Conservation (phyloP, 805 yeast species). For the Metschnikowia chrysomelidarum region DNA sequence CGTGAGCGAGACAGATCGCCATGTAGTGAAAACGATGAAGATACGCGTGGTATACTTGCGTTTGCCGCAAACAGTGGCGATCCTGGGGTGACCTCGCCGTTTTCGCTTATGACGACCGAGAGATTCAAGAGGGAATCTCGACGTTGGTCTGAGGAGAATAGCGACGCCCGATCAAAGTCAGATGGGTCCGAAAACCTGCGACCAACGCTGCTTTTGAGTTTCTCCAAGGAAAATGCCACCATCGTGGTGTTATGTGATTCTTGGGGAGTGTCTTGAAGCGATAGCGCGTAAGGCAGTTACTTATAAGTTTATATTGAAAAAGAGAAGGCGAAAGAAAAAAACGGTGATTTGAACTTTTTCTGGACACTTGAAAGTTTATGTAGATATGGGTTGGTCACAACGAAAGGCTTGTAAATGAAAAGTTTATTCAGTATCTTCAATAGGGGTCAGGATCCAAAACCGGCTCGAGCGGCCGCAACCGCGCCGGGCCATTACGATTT, state of each 20-base stretch:
- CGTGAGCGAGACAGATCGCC: slow-evolving; percentile 8
- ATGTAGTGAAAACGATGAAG: slow-evolving; percentile 7
- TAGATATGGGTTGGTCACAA: no score
- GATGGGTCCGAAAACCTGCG: slow-evolving; percentile 26
- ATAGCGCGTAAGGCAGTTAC: no score
- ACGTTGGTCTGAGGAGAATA: slow-evolving; percentile 16
- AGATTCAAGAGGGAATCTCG: slow-evolving; percentile 24
- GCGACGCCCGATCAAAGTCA: slow-evolving; percentile 19
- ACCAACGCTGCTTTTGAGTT: slow-evolving; percentile 28
- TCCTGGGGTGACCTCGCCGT: slow-evolving; percentile 2
- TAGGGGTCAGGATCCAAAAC: not conserved
- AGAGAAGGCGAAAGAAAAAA: not conserved
- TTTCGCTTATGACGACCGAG: slow-evolving; percentile 22
- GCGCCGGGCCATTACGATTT: no score
- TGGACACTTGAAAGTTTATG: no score
- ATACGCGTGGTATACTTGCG: not conserved
- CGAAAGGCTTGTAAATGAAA: no score
- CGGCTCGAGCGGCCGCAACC: not conserved
- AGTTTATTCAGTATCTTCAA: no score
- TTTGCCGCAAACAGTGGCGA: slow-evolving; percentile 8
- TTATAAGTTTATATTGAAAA: not conserved
- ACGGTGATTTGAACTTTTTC: not conserved
- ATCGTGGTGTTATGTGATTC: slow-evolving; percentile 1
- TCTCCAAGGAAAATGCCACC: slow-evolving; percentile 23
- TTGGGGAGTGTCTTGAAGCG: not conserved